These are phyloP conservation scores for Pyrenophora graminea DNA, from an alignment of 2,329 filamentous ascomycete species.

Conservation along the genomic window DNA sequence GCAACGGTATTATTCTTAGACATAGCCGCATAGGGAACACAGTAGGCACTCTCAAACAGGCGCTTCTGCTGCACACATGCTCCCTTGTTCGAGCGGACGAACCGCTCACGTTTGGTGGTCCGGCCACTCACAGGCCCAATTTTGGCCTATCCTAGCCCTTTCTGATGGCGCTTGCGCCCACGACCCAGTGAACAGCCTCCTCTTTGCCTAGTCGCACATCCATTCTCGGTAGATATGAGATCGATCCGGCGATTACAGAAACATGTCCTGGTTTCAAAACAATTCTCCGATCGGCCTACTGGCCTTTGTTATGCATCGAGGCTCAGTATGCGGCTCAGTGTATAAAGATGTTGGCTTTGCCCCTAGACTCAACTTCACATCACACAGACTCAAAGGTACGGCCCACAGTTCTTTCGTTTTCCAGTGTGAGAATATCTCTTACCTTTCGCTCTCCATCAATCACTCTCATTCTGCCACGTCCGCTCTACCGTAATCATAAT, in stretches of 20 bases:
- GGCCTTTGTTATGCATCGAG: constrained; percentile 32
- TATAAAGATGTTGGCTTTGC: constrained; percentile 39
- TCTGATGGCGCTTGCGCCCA: constrained; percentile 38
- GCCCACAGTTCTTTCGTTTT: constrained; percentile 41
- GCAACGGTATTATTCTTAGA: constrained; percentile 44
- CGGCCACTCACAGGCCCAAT: constrained; percentile 39
- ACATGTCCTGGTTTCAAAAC: constrained; percentile 46
- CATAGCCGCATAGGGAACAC: constrained; percentile 39
- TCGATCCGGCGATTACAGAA: constrained; percentile 48
- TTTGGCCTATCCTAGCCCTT: constrained; percentile 32
- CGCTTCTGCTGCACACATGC: constrained; percentile 36
- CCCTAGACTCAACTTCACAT: constrained; percentile 30
- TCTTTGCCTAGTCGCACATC: constrained; percentile 37
- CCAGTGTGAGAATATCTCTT: constrained; percentile 38
- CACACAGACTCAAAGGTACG: constrained; percentile 31
- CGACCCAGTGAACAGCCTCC: constrained; percentile 37
- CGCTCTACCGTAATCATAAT: constrained; percentile 40
- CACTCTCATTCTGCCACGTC: constrained; percentile 38
- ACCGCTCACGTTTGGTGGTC: constrained; percentile 27
- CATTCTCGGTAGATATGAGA: constrained; percentile 31
- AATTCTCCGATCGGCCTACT: constrained; percentile 43
- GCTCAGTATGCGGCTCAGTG: constrained; percentile 31
- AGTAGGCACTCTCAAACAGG: constrained; percentile 41
- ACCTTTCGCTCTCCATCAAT: constrained; percentile 35
- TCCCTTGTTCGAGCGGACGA: constrained; percentile 31